Conservation (phyloP, 1,284 basidiomycete genomes). For the Leccinum holopus region DNA sequence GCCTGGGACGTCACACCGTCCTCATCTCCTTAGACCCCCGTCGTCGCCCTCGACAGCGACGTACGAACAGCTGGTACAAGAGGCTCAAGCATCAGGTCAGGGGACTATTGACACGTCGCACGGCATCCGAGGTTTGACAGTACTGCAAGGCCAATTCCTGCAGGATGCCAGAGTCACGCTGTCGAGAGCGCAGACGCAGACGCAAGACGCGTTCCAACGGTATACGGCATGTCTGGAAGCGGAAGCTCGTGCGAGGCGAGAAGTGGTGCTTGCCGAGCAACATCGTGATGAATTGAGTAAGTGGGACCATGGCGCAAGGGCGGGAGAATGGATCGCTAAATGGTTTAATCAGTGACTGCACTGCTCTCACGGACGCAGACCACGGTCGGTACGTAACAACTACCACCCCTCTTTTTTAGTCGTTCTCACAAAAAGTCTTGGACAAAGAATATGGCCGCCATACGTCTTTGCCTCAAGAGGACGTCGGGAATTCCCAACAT, state of each 20-base stretch:
- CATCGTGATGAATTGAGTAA: constrained; percentile 68
- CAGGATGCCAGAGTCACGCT: constrained; percentile 41
- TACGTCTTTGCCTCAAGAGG: constrained; percentile 32
- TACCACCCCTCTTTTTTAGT: constrained; percentile 7
- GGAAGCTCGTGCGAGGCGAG: constrained; percentile 62
- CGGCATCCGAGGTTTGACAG: constrained; percentile 12
- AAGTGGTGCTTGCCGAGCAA: constrained; percentile 62
- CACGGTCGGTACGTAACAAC: constrained; percentile 33
- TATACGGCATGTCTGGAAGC: constrained; percentile 68
- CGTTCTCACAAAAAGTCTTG: constrained; percentile 23
- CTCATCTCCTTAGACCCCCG: constrained; percentile 32
- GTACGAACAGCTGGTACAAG: constrained; percentile 35
- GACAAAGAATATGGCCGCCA: constrained; percentile 35
- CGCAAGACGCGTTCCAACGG: constrained; percentile 66
- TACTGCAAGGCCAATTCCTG: constrained; percentile 38
- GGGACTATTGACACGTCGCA: constrained; percentile 5
- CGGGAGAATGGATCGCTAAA: constrained; percentile 19
- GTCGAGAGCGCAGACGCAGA: constrained; percentile 62
- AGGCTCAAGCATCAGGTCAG: constrained; percentile 36
- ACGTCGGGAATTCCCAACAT: constrained; percentile 33
- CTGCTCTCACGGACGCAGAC: constrained; percentile 53
- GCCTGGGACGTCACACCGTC: constrained; percentile 31
- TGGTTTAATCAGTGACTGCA: constrained; percentile 43
- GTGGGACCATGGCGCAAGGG: constrained; percentile 18
- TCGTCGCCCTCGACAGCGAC: constrained; percentile 34